Percentiles rank a stretch among this genome's conserved stretches.
Evolutionary conservation across 495 filamentous ascomycete species (phyloP).

Genomic region (Arthonia radiata): DNA sequence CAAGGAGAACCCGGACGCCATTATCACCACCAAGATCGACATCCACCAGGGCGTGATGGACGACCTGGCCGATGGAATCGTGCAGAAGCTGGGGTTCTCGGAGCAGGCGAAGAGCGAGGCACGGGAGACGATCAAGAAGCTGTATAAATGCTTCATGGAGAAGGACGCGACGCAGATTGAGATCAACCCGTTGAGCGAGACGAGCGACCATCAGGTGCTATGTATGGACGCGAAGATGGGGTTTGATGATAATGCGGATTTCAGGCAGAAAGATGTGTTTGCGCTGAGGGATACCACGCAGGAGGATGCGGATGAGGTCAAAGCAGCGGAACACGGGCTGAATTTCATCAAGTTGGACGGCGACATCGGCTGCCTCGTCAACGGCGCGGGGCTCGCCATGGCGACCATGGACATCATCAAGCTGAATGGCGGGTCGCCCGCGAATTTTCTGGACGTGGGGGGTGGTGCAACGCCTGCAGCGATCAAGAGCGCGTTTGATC

Average conservation of each 20-base stretch:
- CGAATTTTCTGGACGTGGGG: conserved; percentile 97
- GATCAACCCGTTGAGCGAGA: conserved; percentile 96
- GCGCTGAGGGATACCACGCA: conserved; percentile 78
- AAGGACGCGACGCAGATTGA: conserved; percentile 97
- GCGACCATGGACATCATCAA: conserved; percentile 99
- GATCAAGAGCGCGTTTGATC: conserved; percentile 90
- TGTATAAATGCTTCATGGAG: conserved; percentile 96
- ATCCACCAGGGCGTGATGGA: conserved; percentile 91
- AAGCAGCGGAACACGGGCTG: conserved; percentile 68
- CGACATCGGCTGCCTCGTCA: conserved; percentile 97
- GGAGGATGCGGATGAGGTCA: conserved; percentile 93
- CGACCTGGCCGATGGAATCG: conserved; percentile 75
- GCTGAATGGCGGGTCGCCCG: conserved; percentile 84
- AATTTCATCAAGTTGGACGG: conserved; percentile 99
- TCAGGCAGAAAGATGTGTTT: conserved; percentile 91
- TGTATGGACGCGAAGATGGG: conserved; percentile 97
- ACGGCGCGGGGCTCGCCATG: conserved; percentile 97
- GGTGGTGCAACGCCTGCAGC: conserved; percentile 90
- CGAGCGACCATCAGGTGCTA: conserved; percentile 85
- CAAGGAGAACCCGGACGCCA: conserved; percentile 90
- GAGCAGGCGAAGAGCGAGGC: conserved; percentile 90
- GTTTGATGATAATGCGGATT: conserved; percentile 97
- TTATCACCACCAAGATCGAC: conserved; percentile 75
- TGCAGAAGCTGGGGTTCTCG: conserved; percentile 81
- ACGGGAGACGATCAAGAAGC: conserved; percentile 86